phyloP scores from a whole-genome alignment of 2,329 filamentous ascomycete genomes.

The Sphaerulina musiva region DNA sequence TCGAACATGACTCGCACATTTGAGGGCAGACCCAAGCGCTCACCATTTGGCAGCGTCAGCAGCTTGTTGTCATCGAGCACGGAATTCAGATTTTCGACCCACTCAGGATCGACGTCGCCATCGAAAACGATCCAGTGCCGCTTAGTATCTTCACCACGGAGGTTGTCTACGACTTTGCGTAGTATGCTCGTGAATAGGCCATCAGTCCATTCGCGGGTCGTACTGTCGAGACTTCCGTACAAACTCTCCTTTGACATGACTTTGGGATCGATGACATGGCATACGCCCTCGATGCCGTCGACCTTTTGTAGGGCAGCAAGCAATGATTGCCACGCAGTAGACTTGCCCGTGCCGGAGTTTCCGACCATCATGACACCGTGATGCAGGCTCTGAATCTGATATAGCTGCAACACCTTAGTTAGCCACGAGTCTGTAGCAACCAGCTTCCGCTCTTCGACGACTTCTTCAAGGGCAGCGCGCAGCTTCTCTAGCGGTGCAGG shows the following conservation, averaged over 20 bases:
- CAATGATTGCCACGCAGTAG: slow-evolving; percentile 85
- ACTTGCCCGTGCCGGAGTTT: slow-evolving; percentile 95
- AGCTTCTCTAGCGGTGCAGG: slow-evolving; percentile 78
- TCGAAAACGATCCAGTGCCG: slow-evolving; percentile 99
- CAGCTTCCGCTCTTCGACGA: slow-evolving; percentile 77
- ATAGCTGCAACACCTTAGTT: slow-evolving; percentile 92
- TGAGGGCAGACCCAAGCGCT: slow-evolving; percentile 85
- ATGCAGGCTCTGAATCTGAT: slow-evolving; percentile 95
- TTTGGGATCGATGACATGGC: slow-evolving; percentile 96
- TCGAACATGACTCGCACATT: slow-evolving; percentile 99
- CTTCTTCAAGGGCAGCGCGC: slow-evolving; percentile 70
- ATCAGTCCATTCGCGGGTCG: slow-evolving; percentile 97
- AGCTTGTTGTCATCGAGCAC: slow-evolving; percentile 99
- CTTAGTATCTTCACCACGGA: slow-evolving; percentile 93
- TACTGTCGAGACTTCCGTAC: slow-evolving; percentile 92
- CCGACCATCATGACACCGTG: slow-evolving; percentile 99
- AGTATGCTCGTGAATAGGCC: slow-evolving; percentile 96
- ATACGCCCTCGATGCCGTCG: slow-evolving; percentile 87
- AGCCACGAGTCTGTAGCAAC: slow-evolving; percentile 94
- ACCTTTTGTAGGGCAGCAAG: slow-evolving; percentile 86
- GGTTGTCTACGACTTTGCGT: slow-evolving; percentile 96
- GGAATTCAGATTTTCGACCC: slow-evolving; percentile 99
- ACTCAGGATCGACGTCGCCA: slow-evolving; percentile 96
- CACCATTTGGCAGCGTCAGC: slow-evolving; percentile 91
- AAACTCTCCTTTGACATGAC: slow-evolving; percentile 99